A percentile compares a stretch with the other conserved stretches of the same genome.
Evolutionary conservation across 2,329 filamentous ascomycete species (phyloP).

Genomic region (Botrytis pseudocinerea): DNA sequence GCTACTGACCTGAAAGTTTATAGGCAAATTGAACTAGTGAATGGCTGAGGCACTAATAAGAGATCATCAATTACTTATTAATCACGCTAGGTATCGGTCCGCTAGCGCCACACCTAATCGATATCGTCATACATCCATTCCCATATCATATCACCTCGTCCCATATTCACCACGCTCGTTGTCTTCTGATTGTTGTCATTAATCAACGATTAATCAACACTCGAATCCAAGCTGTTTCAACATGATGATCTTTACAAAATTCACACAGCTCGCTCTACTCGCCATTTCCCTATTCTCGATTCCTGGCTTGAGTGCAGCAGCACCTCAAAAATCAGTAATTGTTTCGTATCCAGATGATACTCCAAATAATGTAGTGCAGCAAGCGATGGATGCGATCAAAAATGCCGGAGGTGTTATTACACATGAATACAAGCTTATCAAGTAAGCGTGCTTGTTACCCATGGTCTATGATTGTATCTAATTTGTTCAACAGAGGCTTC

Average conservation of each 20-base stretch:
- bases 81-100: neutral
- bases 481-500: conserved; percentile 62
- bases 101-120: neutral
- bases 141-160: neutral
- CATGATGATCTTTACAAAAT: conserved; percentile 50
- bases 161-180: neutral
- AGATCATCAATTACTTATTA: conserved; percentile 1
- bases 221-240: neutral
- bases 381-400: conserved; percentile 70
- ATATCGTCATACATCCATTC: conserved; percentile 1
- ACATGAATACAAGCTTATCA: conserved; percentile 69
- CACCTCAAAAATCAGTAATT: conserved; percentile 69
- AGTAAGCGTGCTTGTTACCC: conserved; percentile 51
- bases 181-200: neutral
- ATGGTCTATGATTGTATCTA: conserved; percentile 16
- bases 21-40: neutral
- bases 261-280: conserved; percentile 55
- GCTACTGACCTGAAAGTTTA: conserved; percentile 9
- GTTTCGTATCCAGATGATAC: conserved; percentile 71
- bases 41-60: conserved; percentile 11
- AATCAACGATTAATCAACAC: neutral
- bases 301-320: conserved; percentile 58
- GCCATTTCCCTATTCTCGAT: conserved; percentile 58
- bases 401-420: conserved; percentile 75
- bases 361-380: conserved; percentile 64